Base-by-base conservation (phyloP, 768 basidiomycete genomes). In the Crassisporium funariophilum region DNA sequence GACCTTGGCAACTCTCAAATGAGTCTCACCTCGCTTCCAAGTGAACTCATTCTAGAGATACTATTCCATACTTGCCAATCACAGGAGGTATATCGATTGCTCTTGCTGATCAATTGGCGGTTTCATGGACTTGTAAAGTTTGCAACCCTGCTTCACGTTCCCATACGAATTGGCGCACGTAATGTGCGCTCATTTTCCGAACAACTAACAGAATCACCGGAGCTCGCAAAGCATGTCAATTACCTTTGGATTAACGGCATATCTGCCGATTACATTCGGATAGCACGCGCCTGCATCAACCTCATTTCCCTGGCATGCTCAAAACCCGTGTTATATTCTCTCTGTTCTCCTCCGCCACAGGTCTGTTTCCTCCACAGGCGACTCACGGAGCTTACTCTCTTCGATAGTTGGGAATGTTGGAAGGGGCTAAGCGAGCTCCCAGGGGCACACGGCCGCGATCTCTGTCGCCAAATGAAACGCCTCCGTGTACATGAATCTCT, bases 401-500 rank as follows among this genome's bases (percentile, higher is more conserved):
- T 55, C 35, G 51, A 55, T 36, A 50, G 49, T 34, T 49, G 36
- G 22, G 36, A 37, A n/a, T 47, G 38, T 23, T 58, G 53, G 57
- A 34, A 13, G 12, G 21, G 43, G 41, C 44, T 55, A 7, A 24
- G 17, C n/a, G 34, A 45, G 13, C 22, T 47, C 15, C 29, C 37
- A 22, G 22, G 46, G 10, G 38, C 35, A n/a, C 9, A 27, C 8
- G 49, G 48, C 5, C n/a, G 40, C 22, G 25, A 46, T 15, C 40
- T 55, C n/a, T 55, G 52, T 27, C 47, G 36, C 2, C 55, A 50
- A 23, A 55, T 57, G 12, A 60, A 56, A 9, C 59, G 57, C 39
- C 59, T 60, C 17, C 59, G 59, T 10, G 20, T 59, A 10, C 57
- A 59, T 24, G 57, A 50, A 16, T 35, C 17, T n/a, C 19, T 48